These are phyloP conservation scores for Patellifolia procumbens DNA, from an alignment of 179 eudicot species.

Conservation along the genomic window DNA sequence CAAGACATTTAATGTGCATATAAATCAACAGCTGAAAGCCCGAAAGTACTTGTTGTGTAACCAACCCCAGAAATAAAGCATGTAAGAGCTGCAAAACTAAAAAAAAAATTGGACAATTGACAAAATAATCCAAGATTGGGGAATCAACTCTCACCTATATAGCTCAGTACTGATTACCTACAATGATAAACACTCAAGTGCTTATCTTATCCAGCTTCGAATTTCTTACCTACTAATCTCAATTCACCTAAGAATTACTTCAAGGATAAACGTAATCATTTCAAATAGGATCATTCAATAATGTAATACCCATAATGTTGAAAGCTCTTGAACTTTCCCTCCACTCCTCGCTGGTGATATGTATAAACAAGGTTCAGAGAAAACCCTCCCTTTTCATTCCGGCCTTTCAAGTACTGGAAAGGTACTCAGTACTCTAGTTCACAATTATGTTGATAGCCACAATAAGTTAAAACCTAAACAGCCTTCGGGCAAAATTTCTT, in stretches of 20 bases:
- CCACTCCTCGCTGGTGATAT: not conserved
- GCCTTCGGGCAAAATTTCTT: not conserved
- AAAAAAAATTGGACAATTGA: not conserved
- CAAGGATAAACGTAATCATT: not conserved
- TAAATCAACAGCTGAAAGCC: too few relatives aligned
- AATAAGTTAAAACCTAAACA: too few relatives aligned
- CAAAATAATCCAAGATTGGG: not conserved
- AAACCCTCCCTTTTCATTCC: not conserved
- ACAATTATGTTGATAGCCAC: not conserved
- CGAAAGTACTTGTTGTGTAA: not conserved
- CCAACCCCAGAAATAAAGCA: not conserved
- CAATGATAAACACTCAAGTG: not conserved
- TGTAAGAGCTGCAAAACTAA: not conserved
- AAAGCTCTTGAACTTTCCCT: not conserved
- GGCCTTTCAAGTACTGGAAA: not conserved
- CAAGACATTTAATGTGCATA: not conserved
- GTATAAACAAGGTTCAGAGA: too few relatives aligned
- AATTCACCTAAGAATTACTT: not conserved
- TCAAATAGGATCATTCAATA: not conserved
- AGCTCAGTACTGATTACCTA: not conserved
- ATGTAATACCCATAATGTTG: not conserved
- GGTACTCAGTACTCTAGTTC: not conserved
- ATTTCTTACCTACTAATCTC: not conserved
- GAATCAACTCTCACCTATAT: not conserved
- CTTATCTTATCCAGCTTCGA: not conserved